Base-by-base conservation (phyloP, 1,139 yeast genomes). In the Candida albicans region DNA sequence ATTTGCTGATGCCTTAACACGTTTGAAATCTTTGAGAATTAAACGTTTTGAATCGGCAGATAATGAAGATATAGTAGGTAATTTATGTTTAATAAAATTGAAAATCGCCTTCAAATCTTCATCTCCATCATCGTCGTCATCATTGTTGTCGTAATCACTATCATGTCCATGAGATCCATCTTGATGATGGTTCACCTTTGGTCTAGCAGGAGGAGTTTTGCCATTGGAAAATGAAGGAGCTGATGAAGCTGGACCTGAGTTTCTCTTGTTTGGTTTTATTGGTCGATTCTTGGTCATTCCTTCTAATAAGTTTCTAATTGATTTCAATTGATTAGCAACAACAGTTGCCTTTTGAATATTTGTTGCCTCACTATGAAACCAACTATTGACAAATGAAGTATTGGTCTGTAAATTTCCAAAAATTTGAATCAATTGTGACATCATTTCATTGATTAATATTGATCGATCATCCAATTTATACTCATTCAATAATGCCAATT, bases 1-100 rank as follows among this genome's bases (percentile, higher is more conserved):
- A 35, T 52, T 52, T 36, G 81, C 82, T 62, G 87, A 75, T 18
- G 82, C 69, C 52, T 78, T 76, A 55, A 86, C 70, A 27, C 90
- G 68, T 54, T 78, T 79, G 55, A 73, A 76, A 55, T 86, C 95
- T 47, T 85, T 82, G n/a, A 68, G 53, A 15, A 84, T 77, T 31
- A 83, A 71, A 40, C 81, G 67, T 43, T 75, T 75, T 11, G 86
- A 84, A 58, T 84, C 89, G 8, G 58, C 57, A 30, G 63, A 59
- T 39, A 66, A 61, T 42, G 63, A 63, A 8, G 59, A 53, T 34
- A 79, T 59, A 4, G 61, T 59, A 1, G 77, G 74, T 22, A 84
- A 65, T 47, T 79, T 80, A 35, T 71, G 67, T 47, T 64, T 70
- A 35, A 70, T 64, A 42, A 84, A 73, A 27, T 66, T 67, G 18